Evolutionary conservation across 2,329 filamentous ascomycete genomes (phyloP), one percentile per base, ranked within the genome.

Genomic region (Arthrobotrys pseudoclavata): DNA sequence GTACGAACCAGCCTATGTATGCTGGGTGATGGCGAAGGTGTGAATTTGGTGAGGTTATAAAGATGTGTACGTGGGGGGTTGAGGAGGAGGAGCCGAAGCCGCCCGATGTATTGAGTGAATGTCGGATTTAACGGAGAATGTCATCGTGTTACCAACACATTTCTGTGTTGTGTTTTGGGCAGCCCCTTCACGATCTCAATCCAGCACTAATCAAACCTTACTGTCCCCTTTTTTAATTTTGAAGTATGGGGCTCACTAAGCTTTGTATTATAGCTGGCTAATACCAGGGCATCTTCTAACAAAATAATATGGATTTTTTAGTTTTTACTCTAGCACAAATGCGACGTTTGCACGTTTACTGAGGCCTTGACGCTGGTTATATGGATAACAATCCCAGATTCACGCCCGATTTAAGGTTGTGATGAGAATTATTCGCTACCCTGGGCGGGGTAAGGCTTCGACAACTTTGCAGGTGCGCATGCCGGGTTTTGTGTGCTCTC

Each of bases 41-140:
- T 12, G 50, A 47, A 47, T 26, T 3, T 20, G 29, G 4, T 52
- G 45, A 40, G 31, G 20, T n/a, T 22, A 9, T 13, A 1, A 40
- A 31, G 29, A 4, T 1, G 7, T 57, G 31, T 12, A n/a, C 2
- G 20, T 18, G 31, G 34, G 4, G 15, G 34, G 34, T 26, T n/a
- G 10, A 37, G 34, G 34, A 60, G 55, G 63, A 18, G 18, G 4
- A 50, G 67, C 67, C 67, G 68, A 34, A 31, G 68, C 57, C 68
- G 68, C 34, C 68, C 68, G 68, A 64, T 64, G 69, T 57, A 60
- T 72, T 64, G 60, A 48, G 18, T 47, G 55, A 40, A 12, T 60
- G 69, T 64, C 69, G 60, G 69, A 71, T 45, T 63, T 71, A 68
- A 45, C 55, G 55, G 55, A 60, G 55, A 60, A 13, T 22, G 10